Conservation (phyloP, 192 early-diverging fungal species). For the Lobulomyces angularis region DNA sequence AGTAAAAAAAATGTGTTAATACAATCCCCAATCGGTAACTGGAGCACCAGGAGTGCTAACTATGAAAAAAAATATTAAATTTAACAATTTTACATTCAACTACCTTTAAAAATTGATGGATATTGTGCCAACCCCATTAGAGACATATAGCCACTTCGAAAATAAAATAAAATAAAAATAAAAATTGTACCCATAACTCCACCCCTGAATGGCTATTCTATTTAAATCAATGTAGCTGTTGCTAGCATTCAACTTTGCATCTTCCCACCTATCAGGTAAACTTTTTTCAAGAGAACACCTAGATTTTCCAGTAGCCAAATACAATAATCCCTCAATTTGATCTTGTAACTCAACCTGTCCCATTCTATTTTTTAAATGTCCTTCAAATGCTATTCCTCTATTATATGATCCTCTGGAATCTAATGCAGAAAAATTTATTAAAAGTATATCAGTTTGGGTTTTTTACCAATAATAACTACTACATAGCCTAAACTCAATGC, state of each 20-base stretch:
- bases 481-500: conserved; percentile 17
- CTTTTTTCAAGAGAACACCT: conserved; percentile 2
- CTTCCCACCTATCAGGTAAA: conserved; percentile 16
- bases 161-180: not conserved
- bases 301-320: conserved; percentile 3
- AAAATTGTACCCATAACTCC: conserved; percentile 42
- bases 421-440: conserved; percentile 7
- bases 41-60: conserved; percentile 60
- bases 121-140: conserved; percentile 49
- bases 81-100: too few species aligned
- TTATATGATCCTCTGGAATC: conserved; percentile 57
- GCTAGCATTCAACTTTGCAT: conserved; percentile 36
- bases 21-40: conserved; percentile 61
- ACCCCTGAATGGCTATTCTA: conserved; percentile 55
- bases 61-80: too few species aligned
- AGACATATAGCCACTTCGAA: conserved; percentile 50
- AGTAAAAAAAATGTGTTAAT: too few species aligned
- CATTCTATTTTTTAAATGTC: conserved; percentile 31
- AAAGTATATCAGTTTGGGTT: not conserved
- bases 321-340: conserved; percentile 43
- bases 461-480: not conserved
- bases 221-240: conserved; percentile 34
- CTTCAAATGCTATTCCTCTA: conserved; percentile 50
- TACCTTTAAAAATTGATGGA: conserved; percentile 47
- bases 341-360: conserved; percentile 51